These are phyloP conservation scores for Pholiota adiposa DNA, from an alignment of 1,284 basidiomycete genomes.

Conservation along the genomic window DNA sequence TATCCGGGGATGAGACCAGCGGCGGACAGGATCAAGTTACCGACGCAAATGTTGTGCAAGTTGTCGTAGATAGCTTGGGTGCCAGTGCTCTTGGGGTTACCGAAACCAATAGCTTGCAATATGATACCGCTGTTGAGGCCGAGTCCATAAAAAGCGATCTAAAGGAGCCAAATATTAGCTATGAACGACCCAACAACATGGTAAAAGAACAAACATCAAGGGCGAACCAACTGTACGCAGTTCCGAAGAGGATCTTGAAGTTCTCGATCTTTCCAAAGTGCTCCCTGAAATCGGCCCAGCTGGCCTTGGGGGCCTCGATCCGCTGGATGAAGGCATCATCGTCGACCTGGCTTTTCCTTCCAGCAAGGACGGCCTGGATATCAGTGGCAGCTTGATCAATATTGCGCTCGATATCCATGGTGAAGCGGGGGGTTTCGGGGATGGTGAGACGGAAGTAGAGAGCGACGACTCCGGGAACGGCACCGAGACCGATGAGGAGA, in stretches of 20 bases:
- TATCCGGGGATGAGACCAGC: slow-evolving; percentile 80
- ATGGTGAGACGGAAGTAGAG: slow-evolving; percentile 82
- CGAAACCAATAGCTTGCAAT: slow-evolving; percentile 60
- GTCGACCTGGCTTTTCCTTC: slow-evolving; percentile 56
- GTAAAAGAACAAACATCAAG: slow-evolving; percentile 54
- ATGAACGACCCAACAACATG: background rate
- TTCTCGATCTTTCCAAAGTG: slow-evolving; percentile 72
- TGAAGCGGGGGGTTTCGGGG: slow-evolving; percentile 84
- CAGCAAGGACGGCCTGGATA: slow-evolving; percentile 66
- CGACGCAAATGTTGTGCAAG: slow-evolving; percentile 58
- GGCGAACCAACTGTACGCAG: slow-evolving; percentile 77
- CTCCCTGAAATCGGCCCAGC: slow-evolving; percentile 61
- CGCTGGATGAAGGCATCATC: slow-evolving; percentile 61
- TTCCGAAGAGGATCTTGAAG: slow-evolving; percentile 66
- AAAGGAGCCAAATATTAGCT: slow-evolving; percentile 12
- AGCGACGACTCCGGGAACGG: slow-evolving; percentile 67
- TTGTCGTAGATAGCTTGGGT: slow-evolving; percentile 49
- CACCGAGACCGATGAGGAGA: slow-evolving; percentile 72
- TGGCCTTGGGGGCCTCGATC: slow-evolving; percentile 67
- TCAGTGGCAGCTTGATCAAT: slow-evolving; percentile 73
- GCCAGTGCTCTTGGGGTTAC: slow-evolving; percentile 42
- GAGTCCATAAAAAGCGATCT: slow-evolving; percentile 87
- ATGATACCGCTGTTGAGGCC: slow-evolving; percentile 80
- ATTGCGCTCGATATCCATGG: slow-evolving; percentile 89
- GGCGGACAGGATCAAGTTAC: slow-evolving; percentile 72